Percentiles rank a stretch among this genome's conserved stretches.
phyloP scores from a whole-genome alignment of 2,329 filamentous ascomycete species.

The Rhynchosporium graminicola region DNA sequence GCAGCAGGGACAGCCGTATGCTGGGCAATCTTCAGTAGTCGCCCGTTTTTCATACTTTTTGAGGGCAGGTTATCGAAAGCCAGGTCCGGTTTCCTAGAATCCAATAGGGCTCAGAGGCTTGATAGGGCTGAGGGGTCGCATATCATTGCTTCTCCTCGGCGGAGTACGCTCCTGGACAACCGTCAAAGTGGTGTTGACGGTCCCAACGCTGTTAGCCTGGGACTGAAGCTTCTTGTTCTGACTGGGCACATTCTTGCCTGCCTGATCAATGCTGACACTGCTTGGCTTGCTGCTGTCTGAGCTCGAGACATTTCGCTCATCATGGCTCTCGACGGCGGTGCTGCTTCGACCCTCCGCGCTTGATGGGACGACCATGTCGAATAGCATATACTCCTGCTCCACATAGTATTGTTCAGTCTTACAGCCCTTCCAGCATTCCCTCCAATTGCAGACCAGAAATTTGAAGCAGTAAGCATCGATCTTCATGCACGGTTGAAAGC shows the following conservation, averaged over 20 bases:
- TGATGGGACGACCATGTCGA: constrained; percentile 57
- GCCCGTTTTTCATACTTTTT: background rate
- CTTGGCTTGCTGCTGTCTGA: constrained; percentile 63
- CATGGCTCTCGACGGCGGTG: constrained; percentile 41
- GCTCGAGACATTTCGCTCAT: constrained; percentile 62
- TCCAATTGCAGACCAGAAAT: constrained; percentile 93
- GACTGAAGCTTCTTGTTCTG: constrained; percentile 49
- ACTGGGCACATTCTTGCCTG: constrained; percentile 22
- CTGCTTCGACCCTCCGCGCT: constrained; percentile 37
- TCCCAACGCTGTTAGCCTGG: constrained; percentile 44
- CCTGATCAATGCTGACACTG: constrained; percentile 38
- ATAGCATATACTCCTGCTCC: constrained; percentile 64
- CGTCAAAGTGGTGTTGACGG: constrained; percentile 35
- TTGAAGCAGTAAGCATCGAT: constrained; percentile 95
- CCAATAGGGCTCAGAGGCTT: constrained; percentile 65
- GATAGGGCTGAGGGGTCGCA: constrained; percentile 61
- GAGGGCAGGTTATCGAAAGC: background rate
- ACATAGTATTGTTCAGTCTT: constrained; percentile 83
- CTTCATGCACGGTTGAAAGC: constrained; percentile 95
- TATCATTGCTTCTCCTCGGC: constrained; percentile 30
- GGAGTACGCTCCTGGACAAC: constrained; percentile 33
- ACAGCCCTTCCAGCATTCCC: constrained; percentile 95
- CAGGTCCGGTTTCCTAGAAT: constrained; percentile 41
- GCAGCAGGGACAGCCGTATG: background rate
- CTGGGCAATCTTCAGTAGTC: background rate